phyloP scores from a whole-genome alignment of 2,329 filamentous ascomycete species.

The Penicillium sp. region DNA sequence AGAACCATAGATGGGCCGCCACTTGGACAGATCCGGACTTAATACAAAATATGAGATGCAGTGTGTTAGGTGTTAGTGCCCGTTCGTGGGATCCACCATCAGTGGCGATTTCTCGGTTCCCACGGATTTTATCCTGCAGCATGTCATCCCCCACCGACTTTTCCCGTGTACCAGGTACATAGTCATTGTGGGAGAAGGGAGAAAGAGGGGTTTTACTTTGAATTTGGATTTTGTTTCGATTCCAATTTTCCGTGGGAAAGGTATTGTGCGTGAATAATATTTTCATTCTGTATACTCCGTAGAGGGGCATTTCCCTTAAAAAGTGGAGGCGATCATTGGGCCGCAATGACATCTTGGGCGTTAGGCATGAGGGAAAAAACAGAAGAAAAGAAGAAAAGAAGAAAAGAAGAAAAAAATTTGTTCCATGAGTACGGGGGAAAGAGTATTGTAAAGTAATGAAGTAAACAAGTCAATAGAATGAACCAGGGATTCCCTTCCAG shows the following conservation, averaged over 20 bases:
- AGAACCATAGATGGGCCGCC: not conserved
- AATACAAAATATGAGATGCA: not conserved
- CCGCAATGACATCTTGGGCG: conserved; percentile 22
- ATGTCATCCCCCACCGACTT: conserved; percentile 23
- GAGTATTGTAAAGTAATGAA: no score
- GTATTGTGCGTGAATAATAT: not conserved
- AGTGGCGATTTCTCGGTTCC: conserved; percentile 8
- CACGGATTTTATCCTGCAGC: not conserved
- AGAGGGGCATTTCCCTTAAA: not conserved
- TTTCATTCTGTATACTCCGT: not conserved
- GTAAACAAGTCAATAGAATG: not conserved
- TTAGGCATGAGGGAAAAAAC: not conserved
- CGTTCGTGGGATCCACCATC: not conserved
- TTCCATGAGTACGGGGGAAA: not conserved
- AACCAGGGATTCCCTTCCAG: conserved; percentile 11
- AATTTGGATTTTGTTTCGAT: not conserved
- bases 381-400: not conserved
- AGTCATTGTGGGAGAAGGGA: conserved; percentile 12
- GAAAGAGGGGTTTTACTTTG: not conserved
- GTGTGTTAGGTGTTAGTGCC: not conserved
- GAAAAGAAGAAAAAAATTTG: not conserved
- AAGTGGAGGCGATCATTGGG: conserved; percentile 24
- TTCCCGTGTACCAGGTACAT: conserved; percentile 20
- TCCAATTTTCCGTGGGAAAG: not conserved
- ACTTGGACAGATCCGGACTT: not conserved